Conservation (phyloP, 208 protist species). For the Trypanosoma platydactyli region DNA sequence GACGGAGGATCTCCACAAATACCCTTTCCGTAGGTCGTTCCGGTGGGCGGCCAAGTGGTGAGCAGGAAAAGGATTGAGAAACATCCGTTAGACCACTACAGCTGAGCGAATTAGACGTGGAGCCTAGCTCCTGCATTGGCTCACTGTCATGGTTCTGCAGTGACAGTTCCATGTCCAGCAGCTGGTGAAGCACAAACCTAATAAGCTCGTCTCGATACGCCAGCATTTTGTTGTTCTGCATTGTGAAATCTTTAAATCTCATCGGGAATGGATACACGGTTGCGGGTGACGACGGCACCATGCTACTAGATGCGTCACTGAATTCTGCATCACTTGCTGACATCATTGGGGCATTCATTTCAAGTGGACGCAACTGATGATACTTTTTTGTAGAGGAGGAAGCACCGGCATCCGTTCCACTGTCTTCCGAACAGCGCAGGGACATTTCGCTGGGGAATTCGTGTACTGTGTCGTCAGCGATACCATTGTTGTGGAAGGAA, state of each 20-base stretch:
- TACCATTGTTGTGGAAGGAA: constrained; percentile 35
- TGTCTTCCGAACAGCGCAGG: constrained; percentile 40
- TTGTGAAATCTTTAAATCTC: constrained; percentile 22
- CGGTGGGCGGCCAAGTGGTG: background rate
- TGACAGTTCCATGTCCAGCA: constrained; percentile 66
- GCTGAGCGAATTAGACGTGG: background rate
- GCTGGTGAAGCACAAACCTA: constrained; percentile 56
- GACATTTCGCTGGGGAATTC: background rate
- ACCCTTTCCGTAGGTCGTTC: constrained; percentile 27
- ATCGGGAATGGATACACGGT: background rate
- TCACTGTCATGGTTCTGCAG: constrained; percentile 42
- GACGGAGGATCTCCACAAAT: constrained; percentile 49
- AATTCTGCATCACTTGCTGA: constrained; percentile 32
- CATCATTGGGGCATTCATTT: constrained; percentile 22
- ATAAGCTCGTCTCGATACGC: constrained; percentile 64
- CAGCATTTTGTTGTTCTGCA: constrained; percentile 74
- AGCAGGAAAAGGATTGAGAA: background rate
- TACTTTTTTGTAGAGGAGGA: constrained; percentile 4
- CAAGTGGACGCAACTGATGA: constrained; percentile 11
- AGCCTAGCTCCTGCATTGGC: background rate
- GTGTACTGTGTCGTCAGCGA: background rate
- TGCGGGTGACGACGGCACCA: background rate
- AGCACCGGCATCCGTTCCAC: constrained; percentile 20
- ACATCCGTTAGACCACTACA: background rate
- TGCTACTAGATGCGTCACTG: constrained; percentile 25